Base-by-base conservation (phyloP, 768 basidiomycete genomes). In the Pisolithus albus region DNA sequence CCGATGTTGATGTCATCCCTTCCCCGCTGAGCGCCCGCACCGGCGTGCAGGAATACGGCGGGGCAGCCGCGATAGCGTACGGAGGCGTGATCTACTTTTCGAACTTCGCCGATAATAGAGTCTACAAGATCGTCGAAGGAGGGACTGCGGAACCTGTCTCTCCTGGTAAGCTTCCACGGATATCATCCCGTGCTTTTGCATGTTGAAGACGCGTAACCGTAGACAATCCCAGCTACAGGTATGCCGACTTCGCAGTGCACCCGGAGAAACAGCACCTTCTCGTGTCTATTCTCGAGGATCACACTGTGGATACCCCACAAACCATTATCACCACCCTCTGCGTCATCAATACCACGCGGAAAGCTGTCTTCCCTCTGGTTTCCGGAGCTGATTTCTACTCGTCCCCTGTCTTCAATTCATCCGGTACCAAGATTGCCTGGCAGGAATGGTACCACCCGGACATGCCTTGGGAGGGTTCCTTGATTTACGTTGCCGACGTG, bases 351-450 rank as follows among this genome's bases (percentile, higher is more conserved):
- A 74, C 75, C 0, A 51, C 56, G 2, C 66, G 71, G 4, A 73
- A 77, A 55, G 64, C 67, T 0, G 62, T 84, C 2, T 64, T 70
- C 7, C 65, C 75, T 5, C 65, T 89, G 38, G 69, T 70, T 2
- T 66, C 72, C 0, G 86, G 83, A 5, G 79, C 80, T 5, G 86
- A 89, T 61, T 91, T 91, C 69, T 92, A 90, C 63, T 74, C 76
- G 41, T 64, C 72, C 1, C 81, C 85, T 0, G 67, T 64, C 24
- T 83, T 85, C 68, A 80, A 80, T 28, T 76, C 81, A 0, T 76
- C 82, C 54, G 86, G 84, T 1, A 69, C 64, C 34, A 72, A 70
- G 48, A 57, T 88, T 16, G 76, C 74, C 1, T 90, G 82, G 81
- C 70, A 80, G 39, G 74, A 83, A 54, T 87, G 86, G 87, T 74